Percentiles rank a stretch among this genome's conserved stretches.
phyloP scores from a whole-genome alignment of 164 flowering plant species.

The Houttuynia cordata region DNA sequence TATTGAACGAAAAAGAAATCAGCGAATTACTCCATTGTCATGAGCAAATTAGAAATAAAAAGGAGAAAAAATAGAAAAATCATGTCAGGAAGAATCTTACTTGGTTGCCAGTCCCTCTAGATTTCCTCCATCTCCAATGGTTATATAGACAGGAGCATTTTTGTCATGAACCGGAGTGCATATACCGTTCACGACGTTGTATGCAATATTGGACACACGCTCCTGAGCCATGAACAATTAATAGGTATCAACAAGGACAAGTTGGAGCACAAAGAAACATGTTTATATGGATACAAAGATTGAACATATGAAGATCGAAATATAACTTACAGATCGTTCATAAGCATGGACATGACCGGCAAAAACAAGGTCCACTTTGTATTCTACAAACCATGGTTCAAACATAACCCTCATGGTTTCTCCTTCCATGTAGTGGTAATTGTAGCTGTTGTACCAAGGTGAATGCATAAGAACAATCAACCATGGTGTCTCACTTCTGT shows the following conservation, averaged over 20 bases:
- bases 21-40: no score
- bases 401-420: constrained; percentile 71
- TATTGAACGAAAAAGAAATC: no score
- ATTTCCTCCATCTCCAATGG: constrained; percentile 95
- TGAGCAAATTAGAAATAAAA: background rate
- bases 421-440: constrained; percentile 79
- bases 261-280: background rate
- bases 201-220: constrained; percentile 69
- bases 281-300: background rate
- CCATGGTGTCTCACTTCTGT: constrained; percentile 85
- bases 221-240: constrained; percentile 29
- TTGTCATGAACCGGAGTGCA: constrained; percentile 49
- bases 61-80: background rate
- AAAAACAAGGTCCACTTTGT: constrained; percentile 75
- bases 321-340: constrained; percentile 62
- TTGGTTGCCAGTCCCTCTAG: constrained; percentile 63
- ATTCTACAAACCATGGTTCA: constrained; percentile 60
- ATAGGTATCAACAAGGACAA: background rate
- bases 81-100: constrained; percentile 16
- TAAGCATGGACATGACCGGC: constrained; percentile 93
- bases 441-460: constrained; percentile 61
- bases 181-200: constrained; percentile 49
- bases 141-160: constrained; percentile 82
- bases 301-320: background rate
- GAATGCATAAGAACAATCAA: constrained; percentile 66